A percentile compares a stretch with the other conserved stretches of the same genome.
Evolutionary conservation across 179 eudicot species (phyloP).

Genomic region (Actinidia chinensis): DNA sequence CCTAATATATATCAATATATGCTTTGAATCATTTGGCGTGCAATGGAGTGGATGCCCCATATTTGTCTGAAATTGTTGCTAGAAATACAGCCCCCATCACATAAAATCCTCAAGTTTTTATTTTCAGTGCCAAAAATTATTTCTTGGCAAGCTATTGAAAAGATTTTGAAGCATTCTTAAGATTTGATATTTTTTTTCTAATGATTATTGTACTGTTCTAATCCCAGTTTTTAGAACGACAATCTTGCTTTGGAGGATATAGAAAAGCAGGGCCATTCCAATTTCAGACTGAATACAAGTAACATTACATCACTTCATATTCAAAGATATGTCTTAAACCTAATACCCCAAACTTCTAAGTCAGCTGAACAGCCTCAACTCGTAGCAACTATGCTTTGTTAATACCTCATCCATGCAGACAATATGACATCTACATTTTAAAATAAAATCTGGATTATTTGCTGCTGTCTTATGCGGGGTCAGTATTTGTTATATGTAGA

Average conservation of each 20-base stretch:
- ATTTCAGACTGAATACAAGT: background rate
- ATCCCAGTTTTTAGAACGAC: background rate
- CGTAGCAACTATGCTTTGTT: background rate
- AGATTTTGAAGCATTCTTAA: background rate
- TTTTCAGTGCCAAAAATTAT: background rate
- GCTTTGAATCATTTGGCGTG: no score
- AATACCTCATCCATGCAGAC: background rate
- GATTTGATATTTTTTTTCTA: background rate
- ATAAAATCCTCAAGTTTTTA: background rate
- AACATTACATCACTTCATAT: background rate
- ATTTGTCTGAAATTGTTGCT: background rate
- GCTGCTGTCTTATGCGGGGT: conserved; percentile 22
- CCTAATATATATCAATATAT: no score
- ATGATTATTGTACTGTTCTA: background rate
- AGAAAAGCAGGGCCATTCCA: background rate
- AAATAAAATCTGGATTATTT: conserved; percentile 10
- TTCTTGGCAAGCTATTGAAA: background rate
- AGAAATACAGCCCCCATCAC: background rate
- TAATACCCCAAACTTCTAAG: background rate
- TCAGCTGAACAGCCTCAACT: background rate
- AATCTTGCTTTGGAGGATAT: background rate
- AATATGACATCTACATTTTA: background rate
- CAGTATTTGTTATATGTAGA: conserved; percentile 45
- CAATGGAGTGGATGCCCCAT: no score
- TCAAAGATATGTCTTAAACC: background rate